phyloP scores from a whole-genome alignment of 345 rosid species.

The Punica granatum region DNA sequence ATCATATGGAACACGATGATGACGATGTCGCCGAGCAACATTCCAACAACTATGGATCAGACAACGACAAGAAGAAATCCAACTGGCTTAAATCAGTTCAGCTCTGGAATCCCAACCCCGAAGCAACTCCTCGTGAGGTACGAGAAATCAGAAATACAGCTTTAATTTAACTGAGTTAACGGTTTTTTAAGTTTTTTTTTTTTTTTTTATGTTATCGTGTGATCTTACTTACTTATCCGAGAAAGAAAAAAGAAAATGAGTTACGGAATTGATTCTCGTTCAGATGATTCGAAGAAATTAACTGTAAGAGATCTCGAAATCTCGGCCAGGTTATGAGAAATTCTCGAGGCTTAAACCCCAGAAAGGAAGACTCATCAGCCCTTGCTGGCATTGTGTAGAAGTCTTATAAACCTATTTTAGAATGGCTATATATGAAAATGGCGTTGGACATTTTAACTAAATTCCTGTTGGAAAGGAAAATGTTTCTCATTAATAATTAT shows the following conservation, averaged over 20 bases:
- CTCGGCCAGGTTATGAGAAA: too few species aligned
- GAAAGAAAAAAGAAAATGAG: too few species aligned
- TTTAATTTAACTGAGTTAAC: not conserved
- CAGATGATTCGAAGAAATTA: too few species aligned
- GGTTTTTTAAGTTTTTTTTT: not conserved
- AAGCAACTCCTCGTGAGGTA: conserved; percentile 4
- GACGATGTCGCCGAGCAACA: conserved; percentile 4
- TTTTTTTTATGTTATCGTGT: not conserved
- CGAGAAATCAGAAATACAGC: not conserved
- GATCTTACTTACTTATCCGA: too few species aligned
- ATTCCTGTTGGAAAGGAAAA: too few species aligned
- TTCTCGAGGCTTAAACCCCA: too few species aligned
- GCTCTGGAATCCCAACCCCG: conserved; percentile 22
- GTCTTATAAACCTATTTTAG: not conserved
- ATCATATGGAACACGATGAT: not conserved
- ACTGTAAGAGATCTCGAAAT: too few species aligned
- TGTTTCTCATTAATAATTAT: too few species aligned
- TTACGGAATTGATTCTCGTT: too few species aligned
- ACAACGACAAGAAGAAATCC: conserved; percentile 10
- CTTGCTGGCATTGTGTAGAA: not conserved
- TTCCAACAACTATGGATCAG: not conserved
- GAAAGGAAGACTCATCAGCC: too few species aligned
- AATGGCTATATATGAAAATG: too few species aligned
- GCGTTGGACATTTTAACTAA: too few species aligned
- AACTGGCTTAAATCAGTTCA: conserved; percentile 21